phyloP scores from a whole-genome alignment of 116 monocot species.

The Trichopus zeylanicus region DNA sequence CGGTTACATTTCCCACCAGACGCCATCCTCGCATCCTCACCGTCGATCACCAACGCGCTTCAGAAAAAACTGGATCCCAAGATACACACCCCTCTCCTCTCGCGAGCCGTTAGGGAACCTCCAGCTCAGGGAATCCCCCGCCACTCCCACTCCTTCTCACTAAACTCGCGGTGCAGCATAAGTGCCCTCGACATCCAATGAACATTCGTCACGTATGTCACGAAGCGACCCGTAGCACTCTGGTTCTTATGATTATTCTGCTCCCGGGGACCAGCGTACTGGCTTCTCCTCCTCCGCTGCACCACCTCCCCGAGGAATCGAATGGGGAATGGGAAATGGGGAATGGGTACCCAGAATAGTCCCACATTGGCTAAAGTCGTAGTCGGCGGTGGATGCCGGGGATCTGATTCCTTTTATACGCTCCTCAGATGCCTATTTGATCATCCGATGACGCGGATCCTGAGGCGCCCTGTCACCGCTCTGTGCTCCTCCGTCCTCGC shows the following conservation, averaged over 20 bases:
- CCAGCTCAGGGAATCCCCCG: neutral
- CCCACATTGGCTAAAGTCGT: slow-evolving; percentile 1
- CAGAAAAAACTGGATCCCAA: too few relatives aligned
- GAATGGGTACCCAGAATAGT: too few relatives aligned
- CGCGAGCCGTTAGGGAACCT: neutral
- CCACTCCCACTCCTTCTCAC: too few relatives aligned
- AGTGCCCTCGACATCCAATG: neutral
- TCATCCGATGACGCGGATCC: slow-evolving; percentile 26
- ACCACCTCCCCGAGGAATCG: neutral
- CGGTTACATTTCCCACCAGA: too few relatives aligned
- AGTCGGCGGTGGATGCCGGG: neutral
- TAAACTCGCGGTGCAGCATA: neutral
- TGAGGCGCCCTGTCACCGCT: neutral
- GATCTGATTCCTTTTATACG: slow-evolving; percentile 8
- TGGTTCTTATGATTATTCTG: neutral
- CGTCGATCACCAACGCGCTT: too few relatives aligned
- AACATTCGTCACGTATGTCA: neutral
- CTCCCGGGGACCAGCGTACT: slow-evolving; percentile 19
- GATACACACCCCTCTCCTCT: neutral
- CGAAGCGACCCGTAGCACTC: neutral
- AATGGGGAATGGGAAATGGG: too few relatives aligned
- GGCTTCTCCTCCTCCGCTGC: slow-evolving; percentile 3
- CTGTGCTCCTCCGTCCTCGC: neutral
- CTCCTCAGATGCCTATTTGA: slow-evolving; percentile 28
- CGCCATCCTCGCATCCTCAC: too few relatives aligned